Evolutionary conservation across 225 moss, liverwort and hornwort species (phyloP).

Genomic region (Takakia lepidozioides): DNA sequence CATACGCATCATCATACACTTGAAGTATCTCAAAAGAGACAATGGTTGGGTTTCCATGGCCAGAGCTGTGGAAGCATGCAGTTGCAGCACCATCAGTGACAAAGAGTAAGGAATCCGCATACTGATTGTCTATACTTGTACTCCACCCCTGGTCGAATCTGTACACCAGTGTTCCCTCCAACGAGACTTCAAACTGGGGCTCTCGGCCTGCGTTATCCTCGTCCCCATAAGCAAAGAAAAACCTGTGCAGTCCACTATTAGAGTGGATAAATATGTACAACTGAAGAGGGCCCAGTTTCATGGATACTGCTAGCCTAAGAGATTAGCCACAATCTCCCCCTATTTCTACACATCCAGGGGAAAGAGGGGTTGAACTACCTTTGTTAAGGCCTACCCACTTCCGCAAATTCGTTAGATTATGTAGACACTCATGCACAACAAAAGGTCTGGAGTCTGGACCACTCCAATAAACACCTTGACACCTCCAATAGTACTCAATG

Average conservation of each 20-base stretch:
- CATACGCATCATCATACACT: constrained; percentile 75
- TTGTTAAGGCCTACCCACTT: no score
- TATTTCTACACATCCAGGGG: no score
- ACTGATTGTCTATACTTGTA: constrained; percentile 40
- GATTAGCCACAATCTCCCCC: no score
- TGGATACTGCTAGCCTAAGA: no score
- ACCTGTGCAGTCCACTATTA: constrained; percentile 26
- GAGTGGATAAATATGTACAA: no score
- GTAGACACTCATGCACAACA: no score
- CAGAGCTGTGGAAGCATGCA: constrained; percentile 78
- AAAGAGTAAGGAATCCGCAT: constrained; percentile 62
- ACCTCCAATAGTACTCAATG: no score
- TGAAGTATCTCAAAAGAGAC: constrained; percentile 74
- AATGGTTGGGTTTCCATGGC: constrained; percentile 70
- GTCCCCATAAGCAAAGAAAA: constrained; percentile 52
- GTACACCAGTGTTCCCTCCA: constrained; percentile 78
- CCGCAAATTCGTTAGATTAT: no score
- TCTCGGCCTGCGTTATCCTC: constrained; percentile 52
- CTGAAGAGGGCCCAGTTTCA: no score
- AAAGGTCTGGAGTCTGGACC: no score
- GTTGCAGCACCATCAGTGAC: constrained; percentile 75
- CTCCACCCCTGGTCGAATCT: constrained; percentile 64
- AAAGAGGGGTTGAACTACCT: no score
- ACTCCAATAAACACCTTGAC: no score
- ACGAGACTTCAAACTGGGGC: constrained; percentile 78